phyloP scores from a whole-genome alignment of 371 early-diverging fungal species.

The Mucor indicus region DNA sequence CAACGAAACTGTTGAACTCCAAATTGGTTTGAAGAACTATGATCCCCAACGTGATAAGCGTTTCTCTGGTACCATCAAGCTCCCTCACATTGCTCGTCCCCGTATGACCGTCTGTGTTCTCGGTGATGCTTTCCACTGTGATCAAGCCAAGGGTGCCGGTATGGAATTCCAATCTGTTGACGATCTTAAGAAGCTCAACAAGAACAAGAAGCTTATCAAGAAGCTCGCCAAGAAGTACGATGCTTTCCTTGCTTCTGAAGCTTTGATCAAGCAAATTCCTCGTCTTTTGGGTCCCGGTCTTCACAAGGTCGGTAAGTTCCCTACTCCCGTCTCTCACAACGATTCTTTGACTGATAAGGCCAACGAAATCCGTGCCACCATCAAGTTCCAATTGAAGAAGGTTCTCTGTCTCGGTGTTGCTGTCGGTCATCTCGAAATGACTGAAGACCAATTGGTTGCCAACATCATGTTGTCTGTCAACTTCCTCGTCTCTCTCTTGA shows the following conservation, averaged over 20 bases:
- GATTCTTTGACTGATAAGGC: slow-evolving; percentile 92
- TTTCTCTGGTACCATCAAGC: slow-evolving; percentile 34
- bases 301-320: slow-evolving; percentile 97
- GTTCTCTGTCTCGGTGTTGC: slow-evolving; percentile 98
- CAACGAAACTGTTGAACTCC: slow-evolving; percentile 95
- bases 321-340: slow-evolving; percentile 93
- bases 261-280: slow-evolving; percentile 98
- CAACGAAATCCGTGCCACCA: slow-evolving; percentile 94
- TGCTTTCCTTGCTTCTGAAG: slow-evolving; percentile 98
- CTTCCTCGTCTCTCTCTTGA: slow-evolving; percentile 96
- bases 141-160: slow-evolving; percentile 90
- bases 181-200: slow-evolving; percentile 98
- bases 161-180: slow-evolving; percentile 96
- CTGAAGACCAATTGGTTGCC: slow-evolving; percentile 91
- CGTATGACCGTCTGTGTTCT: slow-evolving; percentile 93
- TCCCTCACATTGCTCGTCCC: slow-evolving; percentile 77
- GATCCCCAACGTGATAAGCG: slow-evolving; percentile 69
- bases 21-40: slow-evolving; percentile 98
- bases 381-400: slow-evolving; percentile 99
- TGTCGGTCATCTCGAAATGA: slow-evolving; percentile 96
- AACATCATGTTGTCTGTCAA: slow-evolving; percentile 98
- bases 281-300: slow-evolving; percentile 98
- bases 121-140: slow-evolving; percentile 96
- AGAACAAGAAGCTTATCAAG: slow-evolving; percentile 99
- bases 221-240: slow-evolving; percentile 94